Percentiles rank a stretch among this genome's conserved stretches.
Evolutionary conservation across 805 yeast genomes (phyloP).

Genomic region (Barnettozyma siamensis): DNA sequence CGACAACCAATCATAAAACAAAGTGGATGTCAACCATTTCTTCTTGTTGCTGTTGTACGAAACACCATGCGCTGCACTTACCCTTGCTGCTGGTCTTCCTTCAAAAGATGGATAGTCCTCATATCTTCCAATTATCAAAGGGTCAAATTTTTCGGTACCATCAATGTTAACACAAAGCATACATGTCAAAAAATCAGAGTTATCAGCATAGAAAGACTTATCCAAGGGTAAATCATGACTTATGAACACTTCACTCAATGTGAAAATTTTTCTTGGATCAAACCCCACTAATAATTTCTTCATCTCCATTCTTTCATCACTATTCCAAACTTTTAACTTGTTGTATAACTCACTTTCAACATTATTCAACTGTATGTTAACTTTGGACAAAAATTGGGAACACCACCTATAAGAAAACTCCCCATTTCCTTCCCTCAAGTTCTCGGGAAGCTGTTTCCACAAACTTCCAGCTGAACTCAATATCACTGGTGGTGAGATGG

Average conservation of each 20-base stretch:
- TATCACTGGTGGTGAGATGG: conserved; percentile 57
- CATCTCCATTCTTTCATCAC: conserved; percentile 49
- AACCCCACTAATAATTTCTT: conserved; percentile 41
- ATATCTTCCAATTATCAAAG: conserved; percentile 54
- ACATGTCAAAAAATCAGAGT: conserved; percentile 41
- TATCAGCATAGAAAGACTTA: conserved; percentile 42
- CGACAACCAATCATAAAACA: conserved; percentile 57
- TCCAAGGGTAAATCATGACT: conserved; percentile 58
- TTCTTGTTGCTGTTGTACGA: conserved; percentile 54
- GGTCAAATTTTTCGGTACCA: conserved; percentile 57
- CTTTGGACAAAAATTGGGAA: conserved; percentile 34
- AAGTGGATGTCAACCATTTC: conserved; percentile 57
- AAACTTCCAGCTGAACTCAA: conserved; percentile 58
- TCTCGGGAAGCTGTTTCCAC: conserved; percentile 54
- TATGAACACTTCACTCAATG: conserved; percentile 54
- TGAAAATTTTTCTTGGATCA: conserved; percentile 47
- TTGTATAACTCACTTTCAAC: conserved; percentile 38
- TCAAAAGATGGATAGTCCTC: conserved; percentile 41
- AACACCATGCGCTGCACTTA: conserved; percentile 46
- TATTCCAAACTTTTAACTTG: conserved; percentile 52
- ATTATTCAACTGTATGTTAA: conserved; percentile 47
- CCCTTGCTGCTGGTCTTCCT: conserved; percentile 34
- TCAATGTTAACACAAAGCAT: conserved; percentile 59
- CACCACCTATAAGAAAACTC: conserved; percentile 64
- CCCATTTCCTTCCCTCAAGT: conserved; percentile 56